These are phyloP conservation scores for Microcyclospora pomicola DNA, from an alignment of 2,329 filamentous ascomycete genomes.

Conservation along the genomic window DNA sequence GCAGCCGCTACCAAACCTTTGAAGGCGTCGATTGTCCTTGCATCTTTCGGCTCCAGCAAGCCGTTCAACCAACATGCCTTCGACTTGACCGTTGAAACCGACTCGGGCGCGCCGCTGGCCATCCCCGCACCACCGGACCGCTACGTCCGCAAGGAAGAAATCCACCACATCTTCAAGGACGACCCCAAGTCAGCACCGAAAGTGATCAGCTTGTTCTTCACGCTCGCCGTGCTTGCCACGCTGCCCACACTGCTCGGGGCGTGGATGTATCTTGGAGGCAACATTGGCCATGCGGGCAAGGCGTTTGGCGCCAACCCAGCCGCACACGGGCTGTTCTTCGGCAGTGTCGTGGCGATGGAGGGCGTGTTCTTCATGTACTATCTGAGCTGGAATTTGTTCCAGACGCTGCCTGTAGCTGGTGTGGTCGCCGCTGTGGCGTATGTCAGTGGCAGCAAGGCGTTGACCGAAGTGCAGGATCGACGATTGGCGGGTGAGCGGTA, in stretches of 20 bases:
- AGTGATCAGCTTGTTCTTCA: constrained; percentile 66
- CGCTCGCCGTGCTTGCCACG: constrained; percentile 55
- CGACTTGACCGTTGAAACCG: constrained; percentile 51
- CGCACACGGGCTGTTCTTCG: constrained; percentile 72
- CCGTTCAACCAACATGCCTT: constrained; percentile 60
- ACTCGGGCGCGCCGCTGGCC: constrained; percentile 46
- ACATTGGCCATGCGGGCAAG: constrained; percentile 61
- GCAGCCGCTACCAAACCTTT: constrained; percentile 54
- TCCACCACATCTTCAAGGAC: constrained; percentile 76
- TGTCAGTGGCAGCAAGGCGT: constrained; percentile 74
- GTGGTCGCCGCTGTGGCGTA: constrained; percentile 59
- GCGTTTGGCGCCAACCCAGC: constrained; percentile 65
- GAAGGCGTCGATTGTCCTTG: constrained; percentile 69
- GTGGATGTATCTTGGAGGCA: constrained; percentile 72
- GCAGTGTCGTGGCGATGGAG: constrained; percentile 77
- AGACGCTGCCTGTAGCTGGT: constrained; percentile 61
- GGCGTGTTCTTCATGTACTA: constrained; percentile 93
- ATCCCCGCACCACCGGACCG: constrained; percentile 56
- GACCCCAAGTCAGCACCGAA: constrained; percentile 70
- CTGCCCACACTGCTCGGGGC: constrained; percentile 58
- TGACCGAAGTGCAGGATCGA: constrained; percentile 84
- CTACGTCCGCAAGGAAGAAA: constrained; percentile 72
- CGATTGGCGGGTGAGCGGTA: constrained; percentile 58
- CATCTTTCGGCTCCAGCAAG: constrained; percentile 64
- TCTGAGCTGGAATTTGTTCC: constrained; percentile 79